Base-by-base conservation (phyloP, 1,284 basidiomycete species). In the Moesziomyces globuligerus region DNA sequence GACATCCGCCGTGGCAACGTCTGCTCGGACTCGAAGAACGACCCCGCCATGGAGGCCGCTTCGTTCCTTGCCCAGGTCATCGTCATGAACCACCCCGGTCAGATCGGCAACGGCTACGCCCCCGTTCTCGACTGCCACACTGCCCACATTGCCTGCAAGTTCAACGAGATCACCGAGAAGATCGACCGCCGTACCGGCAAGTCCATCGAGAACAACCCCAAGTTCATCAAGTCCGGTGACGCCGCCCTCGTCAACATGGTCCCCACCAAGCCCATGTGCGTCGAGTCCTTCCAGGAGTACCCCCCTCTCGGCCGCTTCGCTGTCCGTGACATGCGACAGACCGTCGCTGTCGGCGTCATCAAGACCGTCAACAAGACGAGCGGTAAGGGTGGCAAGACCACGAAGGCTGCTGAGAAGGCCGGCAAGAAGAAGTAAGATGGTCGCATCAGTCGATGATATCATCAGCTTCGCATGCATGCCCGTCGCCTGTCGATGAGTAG, bases 51-150 rank as follows among this genome's bases (percentile, higher is more conserved):
- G 90, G 95, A 98, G 87, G 93, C 96, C 79, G 93, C 93, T 74
- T 97, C 94, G 66, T 98, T 99, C 93, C 95, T 91, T 86, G 95
- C 95, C 76, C 95, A 99, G 89, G 96, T 99, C 87, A 98, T 98
- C 84, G 93, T 99, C 84, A 91, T 99, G 85, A 98, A 98, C 89
- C 96, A 99, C 90, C 96, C 96, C 70, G 96, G 96, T 88, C 96
- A 99, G 86, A 98, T 99, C 84, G 91, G 93, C 86, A 92, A 92
- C 81, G 93, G 93, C 78, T 95, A 96, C 85, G 93, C 95, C 53
- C 95, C 95, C 65, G 95, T 99, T 68, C 90, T 99, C 80, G 95
- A 99, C 88, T 99, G 95, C 87, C 95, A 99, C 90, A 98, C 95
- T 75, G 94, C 95, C 84, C 95, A 97, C 89, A 98, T 98, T 85